phyloP scores from a whole-genome alignment of 2,329 filamentous ascomycete species.

The Ophiocordyceps polyrhachis-furcata region DNA sequence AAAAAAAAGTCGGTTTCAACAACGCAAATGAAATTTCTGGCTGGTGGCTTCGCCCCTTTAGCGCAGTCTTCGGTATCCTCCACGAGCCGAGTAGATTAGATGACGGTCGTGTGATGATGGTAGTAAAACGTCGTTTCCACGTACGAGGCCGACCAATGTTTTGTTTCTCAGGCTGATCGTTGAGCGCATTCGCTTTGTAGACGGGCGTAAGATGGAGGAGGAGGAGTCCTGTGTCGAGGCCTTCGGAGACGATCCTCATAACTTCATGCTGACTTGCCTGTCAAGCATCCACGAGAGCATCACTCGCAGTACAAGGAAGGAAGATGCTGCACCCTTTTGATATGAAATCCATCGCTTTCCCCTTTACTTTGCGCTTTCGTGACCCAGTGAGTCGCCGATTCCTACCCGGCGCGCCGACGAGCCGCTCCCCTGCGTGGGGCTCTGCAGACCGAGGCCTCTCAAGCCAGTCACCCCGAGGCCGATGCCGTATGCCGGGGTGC shows the following conservation, averaged over 20 bases:
- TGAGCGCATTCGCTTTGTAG: too few species aligned
- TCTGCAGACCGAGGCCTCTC: slow-evolving; percentile 2
- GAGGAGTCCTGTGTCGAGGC: too few species aligned
- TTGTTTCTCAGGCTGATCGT: too few species aligned
- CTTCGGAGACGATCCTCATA: too few species aligned
- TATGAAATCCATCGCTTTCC: not conserved
- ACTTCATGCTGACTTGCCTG: too few species aligned
- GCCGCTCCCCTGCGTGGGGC: slow-evolving; percentile 1
- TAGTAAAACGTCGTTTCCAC: not conserved
- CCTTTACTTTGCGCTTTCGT: not conserved
- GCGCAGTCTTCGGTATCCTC: slow-evolving; percentile 21
- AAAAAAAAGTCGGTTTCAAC: slow-evolving; percentile 32
- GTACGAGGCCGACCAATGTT: not conserved
- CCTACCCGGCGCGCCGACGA: slow-evolving; percentile 10
- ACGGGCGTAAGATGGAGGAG: too few species aligned
- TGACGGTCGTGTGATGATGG: slow-evolving; percentile 3
- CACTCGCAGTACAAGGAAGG: not conserved
- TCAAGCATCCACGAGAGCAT: too few species aligned
- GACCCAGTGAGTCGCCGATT: slow-evolving; percentile 12
- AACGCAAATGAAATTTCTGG: slow-evolving; percentile 21
- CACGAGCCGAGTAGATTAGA: slow-evolving; percentile 18
- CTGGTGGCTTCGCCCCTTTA: slow-evolving; percentile 3
- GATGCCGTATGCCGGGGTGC: slow-evolving; percentile 19
- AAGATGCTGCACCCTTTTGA: not conserved
- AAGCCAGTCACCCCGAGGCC: slow-evolving; percentile 1